Percentiles rank a stretch among this genome's conserved stretches.
Evolutionary conservation across 108 stramenopile genomes (phyloP).

Genomic region (Bacterosira constricta): DNA sequence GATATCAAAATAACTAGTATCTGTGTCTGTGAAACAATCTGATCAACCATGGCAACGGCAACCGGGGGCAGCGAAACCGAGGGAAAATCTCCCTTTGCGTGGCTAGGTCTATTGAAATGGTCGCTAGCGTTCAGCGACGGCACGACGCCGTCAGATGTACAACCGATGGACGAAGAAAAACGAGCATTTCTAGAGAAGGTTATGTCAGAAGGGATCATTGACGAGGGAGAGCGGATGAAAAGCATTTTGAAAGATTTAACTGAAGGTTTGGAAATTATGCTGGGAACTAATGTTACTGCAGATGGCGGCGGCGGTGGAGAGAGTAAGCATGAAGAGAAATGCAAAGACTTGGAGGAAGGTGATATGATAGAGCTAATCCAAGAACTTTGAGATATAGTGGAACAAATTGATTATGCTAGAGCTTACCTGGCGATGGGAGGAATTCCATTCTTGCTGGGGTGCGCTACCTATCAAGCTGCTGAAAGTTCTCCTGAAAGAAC

Average conservation of each 20-base stretch:
- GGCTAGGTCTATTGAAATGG: conserved; percentile 90
- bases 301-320: conserved; percentile 21
- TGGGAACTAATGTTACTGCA: conserved; percentile 11
- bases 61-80: background rate
- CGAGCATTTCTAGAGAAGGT: conserved; percentile 80
- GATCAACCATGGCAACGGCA: no score
- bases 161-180: conserved; percentile 75
- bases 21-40: no score
- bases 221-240: conserved; percentile 84
- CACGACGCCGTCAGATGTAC: conserved; percentile 49
- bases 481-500: background rate
- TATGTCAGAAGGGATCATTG: conserved; percentile 85
- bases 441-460: conserved; percentile 73
- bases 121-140: conserved; percentile 76
- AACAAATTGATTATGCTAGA: conserved; percentile 88
- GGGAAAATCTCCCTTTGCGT: conserved; percentile 50
- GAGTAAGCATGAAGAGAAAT: conserved; percentile 28
- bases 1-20: no score
- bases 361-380: conserved; percentile 71
- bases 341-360: conserved; percentile 40
- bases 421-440: conserved; percentile 80
- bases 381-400: conserved; percentile 88
- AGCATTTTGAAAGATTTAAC: conserved; percentile 65
- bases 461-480: conserved; percentile 40
- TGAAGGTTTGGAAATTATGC: conserved; percentile 49